Conservation (phyloP, 495 filamentous ascomycete species). For the Neurospora tetrasperma region DNA sequence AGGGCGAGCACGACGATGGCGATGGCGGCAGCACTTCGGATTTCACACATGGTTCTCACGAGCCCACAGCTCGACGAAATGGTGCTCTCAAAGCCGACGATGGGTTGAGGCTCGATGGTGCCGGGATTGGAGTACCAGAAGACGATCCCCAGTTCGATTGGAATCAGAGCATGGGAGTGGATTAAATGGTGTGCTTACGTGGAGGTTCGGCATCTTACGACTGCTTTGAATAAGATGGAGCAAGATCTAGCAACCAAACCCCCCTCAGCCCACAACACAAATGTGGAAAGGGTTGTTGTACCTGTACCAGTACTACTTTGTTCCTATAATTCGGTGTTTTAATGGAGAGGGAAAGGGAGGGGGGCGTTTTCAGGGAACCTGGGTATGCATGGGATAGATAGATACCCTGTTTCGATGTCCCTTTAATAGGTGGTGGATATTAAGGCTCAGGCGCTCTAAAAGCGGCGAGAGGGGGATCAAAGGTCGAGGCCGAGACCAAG, state of each 20-base stretch:
- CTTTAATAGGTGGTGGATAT: neutral
- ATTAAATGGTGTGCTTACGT: constrained; percentile 11
- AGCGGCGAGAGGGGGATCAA: neutral
- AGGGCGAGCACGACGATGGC: constrained; percentile 2
- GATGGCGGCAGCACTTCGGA: neutral
- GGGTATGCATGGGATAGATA: neutral
- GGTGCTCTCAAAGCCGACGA: neutral
- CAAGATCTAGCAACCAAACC: neutral
- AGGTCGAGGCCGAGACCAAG: neutral
- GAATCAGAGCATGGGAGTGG: constrained; percentile 25
- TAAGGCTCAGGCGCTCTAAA: neutral
- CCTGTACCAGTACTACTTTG: neutral
- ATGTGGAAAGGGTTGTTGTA: neutral
- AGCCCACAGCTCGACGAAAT: neutral
- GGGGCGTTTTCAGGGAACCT: neutral
- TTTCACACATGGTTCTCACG: neutral
- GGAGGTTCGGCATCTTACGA: neutral
- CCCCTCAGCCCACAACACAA: neutral
- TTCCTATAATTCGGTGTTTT: neutral
- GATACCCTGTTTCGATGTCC: neutral
- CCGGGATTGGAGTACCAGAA: neutral
- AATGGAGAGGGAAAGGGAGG: neutral
- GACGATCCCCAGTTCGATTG: constrained; percentile 7
- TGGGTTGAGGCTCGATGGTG: neutral
- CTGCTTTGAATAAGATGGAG: neutral